A percentile compares a stretch with the other conserved stretches of the same genome.
These are phyloP conservation scores for Blastomyces gilchristii DNA, from an alignment of 2,329 filamentous ascomycete genomes.

Conservation along the genomic window DNA sequence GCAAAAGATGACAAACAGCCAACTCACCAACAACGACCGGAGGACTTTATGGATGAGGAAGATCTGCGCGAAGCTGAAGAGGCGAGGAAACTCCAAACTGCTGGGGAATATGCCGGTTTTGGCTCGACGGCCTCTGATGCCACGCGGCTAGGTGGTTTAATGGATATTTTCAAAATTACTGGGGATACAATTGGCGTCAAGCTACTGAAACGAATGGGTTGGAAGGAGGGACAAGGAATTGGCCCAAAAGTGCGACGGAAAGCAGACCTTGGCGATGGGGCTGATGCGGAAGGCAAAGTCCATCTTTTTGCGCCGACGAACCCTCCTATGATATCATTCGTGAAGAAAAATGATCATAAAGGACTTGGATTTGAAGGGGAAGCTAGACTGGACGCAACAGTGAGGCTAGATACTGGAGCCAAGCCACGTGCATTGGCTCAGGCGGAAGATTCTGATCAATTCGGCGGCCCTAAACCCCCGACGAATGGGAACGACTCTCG, in stretches of 20 bases:
- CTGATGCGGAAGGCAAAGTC: slow-evolving; percentile 38
- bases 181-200: slow-evolving; percentile 82
- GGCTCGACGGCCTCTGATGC: slow-evolving; percentile 54
- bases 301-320: slow-evolving; percentile 84
- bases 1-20: slow-evolving; percentile 52
- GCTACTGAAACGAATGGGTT: slow-evolving; percentile 84
- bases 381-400: slow-evolving; percentile 23
- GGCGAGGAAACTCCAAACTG: slow-evolving; percentile 61
- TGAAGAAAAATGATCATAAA: slow-evolving; percentile 37
- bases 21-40: slow-evolving; percentile 50
- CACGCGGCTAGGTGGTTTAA: slow-evolving; percentile 45
- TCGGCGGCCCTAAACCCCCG: slow-evolving; percentile 28
- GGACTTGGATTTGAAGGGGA: slow-evolving; percentile 39
- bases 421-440: slow-evolving; percentile 23
- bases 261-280: slow-evolving; percentile 55
- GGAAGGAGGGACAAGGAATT: slow-evolving; percentile 87
- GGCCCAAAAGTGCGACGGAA: slow-evolving; percentile 72
- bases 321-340: slow-evolving; percentile 49
- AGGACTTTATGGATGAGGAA: slow-evolving; percentile 98
- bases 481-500: slow-evolving; percentile 27
- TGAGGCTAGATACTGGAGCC: slow-evolving; percentile 9
- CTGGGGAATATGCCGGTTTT: slow-evolving; percentile 62
- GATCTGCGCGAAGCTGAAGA: slow-evolving; percentile 82
- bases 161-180: slow-evolving; percentile 59
- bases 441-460: slow-evolving; percentile 26